Conservation (phyloP, 495 filamentous ascomycete genomes). For the Podospora australis region DNA sequence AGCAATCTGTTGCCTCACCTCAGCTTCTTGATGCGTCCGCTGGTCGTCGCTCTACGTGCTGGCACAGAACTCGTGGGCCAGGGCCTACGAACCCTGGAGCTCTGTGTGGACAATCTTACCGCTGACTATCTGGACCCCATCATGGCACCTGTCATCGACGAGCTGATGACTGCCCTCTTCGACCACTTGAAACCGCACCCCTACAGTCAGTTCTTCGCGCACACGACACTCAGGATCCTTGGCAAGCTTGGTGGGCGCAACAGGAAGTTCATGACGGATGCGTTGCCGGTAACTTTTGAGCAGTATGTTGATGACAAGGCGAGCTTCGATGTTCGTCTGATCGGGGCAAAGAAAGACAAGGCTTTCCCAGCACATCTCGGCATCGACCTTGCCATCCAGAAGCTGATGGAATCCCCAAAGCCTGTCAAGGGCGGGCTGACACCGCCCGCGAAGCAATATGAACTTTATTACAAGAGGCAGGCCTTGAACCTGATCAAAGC, state of each 20-base stretch:
- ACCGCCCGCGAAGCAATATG: constrained; percentile 53
- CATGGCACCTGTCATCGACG: constrained; percentile 98
- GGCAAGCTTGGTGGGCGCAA: constrained; percentile 96
- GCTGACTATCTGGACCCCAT: constrained; percentile 98
- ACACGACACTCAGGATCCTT: constrained; percentile 97
- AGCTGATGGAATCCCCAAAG: constrained; percentile 73
- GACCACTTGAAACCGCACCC: constrained; percentile 87
- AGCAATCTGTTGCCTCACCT: constrained; percentile 97
- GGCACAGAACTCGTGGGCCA: constrained; percentile 92
- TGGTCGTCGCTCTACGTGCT: constrained; percentile 87
- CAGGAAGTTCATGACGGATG: constrained; percentile 85
- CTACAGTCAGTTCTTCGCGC: constrained; percentile 93
- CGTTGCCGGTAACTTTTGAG: constrained; percentile 71
- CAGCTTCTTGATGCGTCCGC: constrained; percentile 92
- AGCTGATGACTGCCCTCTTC: constrained; percentile 94
- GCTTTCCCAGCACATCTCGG: constrained; percentile 81
- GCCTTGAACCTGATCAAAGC: constrained; percentile 78
- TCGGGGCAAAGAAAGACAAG: constrained; percentile 78
- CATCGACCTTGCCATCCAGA: constrained; percentile 80
- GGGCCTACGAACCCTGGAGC: constrained; percentile 84
- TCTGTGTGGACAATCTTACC: constrained; percentile 97
- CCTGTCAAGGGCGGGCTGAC: constrained; percentile 28
- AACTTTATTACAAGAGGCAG: constrained; percentile 86
- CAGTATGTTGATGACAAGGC: constrained; percentile 78
- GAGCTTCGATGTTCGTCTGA: constrained; percentile 80